These are phyloP conservation scores for Arabidopsis thaliana DNA, from an alignment of 345 rosid species.

Conservation along the genomic window TAIR10.1 NC_003070.9:24169001-24169500, in stretches of 20 bases:
- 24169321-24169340: neutral
- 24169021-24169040: neutral
- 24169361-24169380: neutral
- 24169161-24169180: neutral
- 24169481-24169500: slow-evolving; percentile 25
- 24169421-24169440: no score
- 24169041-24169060: neutral
- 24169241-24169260: neutral
- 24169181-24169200: neutral
- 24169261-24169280: neutral
- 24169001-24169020: neutral
- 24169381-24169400: slow-evolving; percentile 6
- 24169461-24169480: slow-evolving; percentile 5
- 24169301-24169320: neutral
- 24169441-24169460: neutral
- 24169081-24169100: neutral
- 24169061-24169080: neutral
- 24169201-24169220: no score
- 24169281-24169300: neutral
- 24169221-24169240: neutral
- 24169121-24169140: neutral
- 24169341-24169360: neutral
- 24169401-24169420: slow-evolving; percentile 27
- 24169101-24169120: neutral
- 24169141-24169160: neutral